Evolutionary conservation across 345 rosid species (phyloP).

Genomic region (Acer saccharum): DNA sequence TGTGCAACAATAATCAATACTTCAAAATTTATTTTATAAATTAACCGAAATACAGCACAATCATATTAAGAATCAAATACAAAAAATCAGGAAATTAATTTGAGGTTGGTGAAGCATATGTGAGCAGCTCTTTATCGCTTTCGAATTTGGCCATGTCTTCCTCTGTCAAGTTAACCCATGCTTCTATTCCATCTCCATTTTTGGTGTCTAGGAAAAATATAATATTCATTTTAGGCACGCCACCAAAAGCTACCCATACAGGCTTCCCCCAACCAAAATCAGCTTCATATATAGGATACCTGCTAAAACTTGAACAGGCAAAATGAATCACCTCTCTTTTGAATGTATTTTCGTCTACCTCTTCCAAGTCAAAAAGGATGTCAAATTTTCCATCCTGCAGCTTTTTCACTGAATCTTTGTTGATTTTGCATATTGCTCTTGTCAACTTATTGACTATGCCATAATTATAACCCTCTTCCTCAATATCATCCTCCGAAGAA

Average conservation of each 20-base stretch:
- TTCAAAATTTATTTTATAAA: too few species aligned
- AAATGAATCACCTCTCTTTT: slow-evolving; percentile 26
- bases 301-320: slow-evolving; percentile 37
- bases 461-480: not conserved
- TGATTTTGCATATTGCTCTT: slow-evolving; percentile 26
- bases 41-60: too few species aligned
- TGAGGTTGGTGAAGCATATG: not conserved
- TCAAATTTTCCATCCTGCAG: slow-evolving; percentile 22
- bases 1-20: too few species aligned
- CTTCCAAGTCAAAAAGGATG: not conserved
- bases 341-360: not conserved
- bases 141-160: slow-evolving; percentile 32
- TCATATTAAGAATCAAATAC: too few species aligned
- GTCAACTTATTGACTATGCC: slow-evolving; percentile 28
- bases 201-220: not conserved
- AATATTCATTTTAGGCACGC: slow-evolving; percentile 13
- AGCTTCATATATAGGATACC: slow-evolving; percentile 37
- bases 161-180: too few species aligned
- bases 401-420: slow-evolving; percentile 28
- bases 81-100: too few species aligned
- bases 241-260: not conserved
- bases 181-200: too few species aligned
- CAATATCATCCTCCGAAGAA: not conserved
- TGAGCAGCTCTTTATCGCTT: slow-evolving; percentile 19
- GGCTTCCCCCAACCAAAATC: slow-evolving; percentile 49